phyloP scores from a whole-genome alignment of 768 basidiomycete genomes.

The Boletus rubropictus region DNA sequence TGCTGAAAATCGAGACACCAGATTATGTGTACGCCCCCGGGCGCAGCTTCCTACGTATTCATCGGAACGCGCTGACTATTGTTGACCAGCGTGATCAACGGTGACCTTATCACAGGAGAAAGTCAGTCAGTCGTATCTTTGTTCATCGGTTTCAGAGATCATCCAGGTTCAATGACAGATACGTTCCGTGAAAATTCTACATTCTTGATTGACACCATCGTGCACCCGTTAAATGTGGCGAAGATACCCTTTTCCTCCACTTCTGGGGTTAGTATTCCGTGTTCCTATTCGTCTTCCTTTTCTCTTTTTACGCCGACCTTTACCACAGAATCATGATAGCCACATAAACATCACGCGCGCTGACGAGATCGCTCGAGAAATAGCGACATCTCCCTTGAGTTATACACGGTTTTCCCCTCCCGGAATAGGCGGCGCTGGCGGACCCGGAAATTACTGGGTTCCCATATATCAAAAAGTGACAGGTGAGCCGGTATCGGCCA shows the following conservation, averaged over 20 bases:
- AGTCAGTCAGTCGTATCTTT: constrained; percentile 30
- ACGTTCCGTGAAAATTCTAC: constrained; percentile 67
- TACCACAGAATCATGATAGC: constrained; percentile 66
- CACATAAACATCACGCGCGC: constrained; percentile 65
- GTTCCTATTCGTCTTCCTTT: background rate
- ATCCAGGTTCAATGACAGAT: constrained; percentile 33
- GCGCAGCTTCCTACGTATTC: background rate
- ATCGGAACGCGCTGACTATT: background rate
- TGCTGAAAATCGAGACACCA: constrained; percentile 54
- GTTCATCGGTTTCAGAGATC: background rate
- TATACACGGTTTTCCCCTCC: constrained; percentile 58
- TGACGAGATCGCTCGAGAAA: constrained; percentile 62
- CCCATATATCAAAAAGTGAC: constrained; percentile 44
- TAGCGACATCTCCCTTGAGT: constrained; percentile 45
- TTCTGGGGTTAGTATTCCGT: constrained; percentile 49
- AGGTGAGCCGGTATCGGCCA: constrained; percentile 22
- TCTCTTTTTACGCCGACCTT: background rate
- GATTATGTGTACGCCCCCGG: constrained; percentile 57
- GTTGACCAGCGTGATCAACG: constrained; percentile 54
- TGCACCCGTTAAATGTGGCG: constrained; percentile 51
- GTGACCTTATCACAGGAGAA: constrained; percentile 71
- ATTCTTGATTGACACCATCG: constrained; percentile 55
- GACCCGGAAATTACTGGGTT: constrained; percentile 74
- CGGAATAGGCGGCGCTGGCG: constrained; percentile 58
- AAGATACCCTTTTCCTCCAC: constrained; percentile 62